Base-by-base conservation (phyloP, 768 basidiomycete species). In the Rhizopogon vesiculosus region DNA sequence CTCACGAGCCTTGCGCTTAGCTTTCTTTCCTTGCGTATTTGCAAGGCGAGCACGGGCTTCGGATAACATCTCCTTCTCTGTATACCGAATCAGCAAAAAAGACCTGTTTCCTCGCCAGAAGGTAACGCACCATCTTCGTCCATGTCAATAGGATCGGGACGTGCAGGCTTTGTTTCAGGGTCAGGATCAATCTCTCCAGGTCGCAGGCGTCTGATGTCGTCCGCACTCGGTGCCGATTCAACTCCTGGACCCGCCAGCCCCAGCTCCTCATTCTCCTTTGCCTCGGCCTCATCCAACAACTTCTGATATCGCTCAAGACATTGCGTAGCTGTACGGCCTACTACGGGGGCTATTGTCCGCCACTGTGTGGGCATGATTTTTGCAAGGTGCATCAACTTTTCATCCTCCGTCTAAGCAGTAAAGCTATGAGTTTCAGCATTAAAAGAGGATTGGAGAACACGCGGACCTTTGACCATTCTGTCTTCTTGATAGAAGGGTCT, bases 301-400 rank as follows among this genome's bases (percentile, higher is more conserved):
- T 96, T 98, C 70, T 99, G 97, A 73, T 99, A 99, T 35, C 97
- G 87, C 70, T 99, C 97, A 31, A 98, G 74, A 75, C 97, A 99
- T 68, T 99, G 97, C 0, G 91, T 96, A 1, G 97, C 97, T 1
- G 97, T 98, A 29, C 97, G 84, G 42, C 97, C 97, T 55, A 99
- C 97, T 58, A 97, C 96, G 49, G 97, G 97, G 4, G 97, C 95
- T 62, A 99, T 96, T 22, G 97, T 98, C 29, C 97, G 87, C 97
- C 97, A 99, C 77, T 99, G 97, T 0, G 97, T 98, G 0, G 97
- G 97, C 94, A 98, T 99, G 57, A 98, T 79, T 73, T 98, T 98
- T 42, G 97, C 97, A 22, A 98, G 84, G 69, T 98, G 95, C 10
- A 99, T 79, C 3, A 99, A 83, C 71, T 98, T 99, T 75, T 98